Base-by-base conservation (phyloP, 208 protist species). In the Acanthamoeba castellanii region DNA sequence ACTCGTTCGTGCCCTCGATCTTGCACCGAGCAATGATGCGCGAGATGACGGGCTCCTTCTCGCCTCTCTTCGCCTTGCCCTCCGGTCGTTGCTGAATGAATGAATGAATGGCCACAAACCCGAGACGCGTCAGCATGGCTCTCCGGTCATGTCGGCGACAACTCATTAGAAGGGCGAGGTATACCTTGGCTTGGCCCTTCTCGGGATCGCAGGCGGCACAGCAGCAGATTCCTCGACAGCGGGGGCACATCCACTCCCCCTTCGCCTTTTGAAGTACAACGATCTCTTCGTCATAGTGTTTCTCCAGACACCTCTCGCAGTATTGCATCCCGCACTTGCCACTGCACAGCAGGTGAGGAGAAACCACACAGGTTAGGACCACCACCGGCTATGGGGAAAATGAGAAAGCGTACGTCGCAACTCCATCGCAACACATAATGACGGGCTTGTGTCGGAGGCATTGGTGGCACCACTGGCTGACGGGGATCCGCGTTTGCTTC, bases 201-300 rank as follows among this genome's bases (percentile, higher is more conserved):
- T 82, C 64, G 27, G 87, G 64, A 37, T 92, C 45, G 61, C 87
- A 92, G 7, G 61, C 42, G 52, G 25, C 37, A 16, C 87, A 92
- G 64, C 61, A 55, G 87, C 87, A 92, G 64, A 76, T 52, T 11
- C 59, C 34, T 32, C 87, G 55, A 34, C 87, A 92, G 27, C 52
- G 59, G 7, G 87, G 87, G n/a, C 87, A 92, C 42, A 30, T 16
- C 87, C 87, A 92, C 87, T 92, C 87, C 30, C 55, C 47, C 25
- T 92, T 92, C 32, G 61, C 42, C 61, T 92, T 92, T 27, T 92
- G 87, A 52, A 92, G 55, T 50, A 70, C 64, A 76, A 92, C 87
- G 55, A 92, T 55, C 61, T 92, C 87, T 76, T 92, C 87, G 87
- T 76, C 64, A 37, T 92, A 92, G 87, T 76, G 42, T 20, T 92